Base-by-base conservation (phyloP, 2,329 filamentous ascomycete genomes). In the Alternaria dauci region DNA sequence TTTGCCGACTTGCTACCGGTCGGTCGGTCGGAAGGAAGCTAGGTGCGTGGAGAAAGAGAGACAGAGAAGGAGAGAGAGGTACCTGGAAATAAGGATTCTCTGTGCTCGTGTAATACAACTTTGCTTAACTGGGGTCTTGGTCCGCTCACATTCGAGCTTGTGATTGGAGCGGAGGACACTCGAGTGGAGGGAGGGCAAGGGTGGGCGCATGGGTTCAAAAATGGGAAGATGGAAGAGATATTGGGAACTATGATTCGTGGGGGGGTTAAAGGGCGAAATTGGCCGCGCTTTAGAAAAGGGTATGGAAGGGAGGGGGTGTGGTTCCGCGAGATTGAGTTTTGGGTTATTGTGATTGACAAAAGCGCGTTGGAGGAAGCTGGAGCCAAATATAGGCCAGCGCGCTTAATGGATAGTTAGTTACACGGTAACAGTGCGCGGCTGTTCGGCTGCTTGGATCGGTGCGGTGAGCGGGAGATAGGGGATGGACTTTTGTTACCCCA, bases 1-100 rank as follows among this genome's bases (percentile, higher is more conserved):
- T 36, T 50, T 50, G 46, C 46, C 46, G 46, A 50, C 28, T 36
- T 38, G 46, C 38, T 38, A 25, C 46, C 46, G 46, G 32, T 12
- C 32, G 32, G 14, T 23, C 9, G 9, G 23, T 38, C 2, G 20
- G 20, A 23, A 41, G 18, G 9, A 41, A 50, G 32, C 20, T 16
- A 50, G 20, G 32, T 50, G 20, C 4, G 20, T 23, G 20, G 20
- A 4, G 20, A 23, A 4, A 23, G 20, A 23, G 20, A 23, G 20
- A 23, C 2, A 23, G 4, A 23, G 20, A 23, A 4, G 4, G 20
- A 23, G 20, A 23, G 46, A 36, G 30, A 50, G 46, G 46, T 8
- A 34, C 23, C 20, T 48, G 30, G 46, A 30, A 50, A 50, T 16
- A 50, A 44, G 42, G 14, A 48, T 48, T 48, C 28, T 48, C 28